Evolutionary conservation across 148 eudicot genomes (phyloP).

Genomic region (Silene uniflora): DNA sequence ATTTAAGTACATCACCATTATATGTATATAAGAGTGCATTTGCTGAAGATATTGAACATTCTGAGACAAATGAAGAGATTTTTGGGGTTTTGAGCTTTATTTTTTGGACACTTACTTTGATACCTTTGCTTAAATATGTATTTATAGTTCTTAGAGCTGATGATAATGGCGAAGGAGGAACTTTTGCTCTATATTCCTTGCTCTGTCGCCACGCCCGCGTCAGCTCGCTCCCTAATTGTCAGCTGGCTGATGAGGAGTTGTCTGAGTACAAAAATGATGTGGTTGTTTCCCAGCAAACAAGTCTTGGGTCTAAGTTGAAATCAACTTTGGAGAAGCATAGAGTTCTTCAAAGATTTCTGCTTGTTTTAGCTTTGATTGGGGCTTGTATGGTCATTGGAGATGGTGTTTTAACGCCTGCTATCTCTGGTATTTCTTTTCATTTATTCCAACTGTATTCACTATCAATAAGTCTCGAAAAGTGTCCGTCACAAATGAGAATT

Average conservation of each 20-base stretch:
- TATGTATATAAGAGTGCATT: constrained; percentile 81
- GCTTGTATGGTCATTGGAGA: too few relatives aligned
- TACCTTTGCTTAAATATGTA: constrained; percentile 81
- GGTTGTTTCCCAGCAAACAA: constrained; percentile 25
- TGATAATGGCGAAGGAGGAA: constrained; percentile 99
- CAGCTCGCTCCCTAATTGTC: constrained; percentile 76
- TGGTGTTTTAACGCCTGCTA: too few relatives aligned
- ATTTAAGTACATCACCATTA: constrained; percentile 85
- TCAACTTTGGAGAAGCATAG: too few relatives aligned
- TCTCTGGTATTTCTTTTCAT: too few relatives aligned
- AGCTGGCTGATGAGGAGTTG: constrained; percentile 76
- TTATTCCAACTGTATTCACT: too few relatives aligned
- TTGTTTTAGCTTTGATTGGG: too few relatives aligned
- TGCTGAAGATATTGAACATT: constrained; percentile 81
- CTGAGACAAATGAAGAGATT: constrained; percentile 81
- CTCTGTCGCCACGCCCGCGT: constrained; percentile 85
- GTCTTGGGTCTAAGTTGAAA: too few relatives aligned
- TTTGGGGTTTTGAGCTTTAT: constrained; percentile 80
- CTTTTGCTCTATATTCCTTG: constrained; percentile 85
- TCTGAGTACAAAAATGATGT: constrained; percentile 66
- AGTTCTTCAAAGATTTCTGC: too few relatives aligned
- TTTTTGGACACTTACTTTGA: constrained; percentile 78
- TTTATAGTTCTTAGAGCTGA: constrained; percentile 86
- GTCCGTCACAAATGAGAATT: too few relatives aligned
- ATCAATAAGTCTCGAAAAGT: too few relatives aligned